Conservation (phyloP, 371 early-diverging fungal species). For the Apophysomyces ossiformis region DNA sequence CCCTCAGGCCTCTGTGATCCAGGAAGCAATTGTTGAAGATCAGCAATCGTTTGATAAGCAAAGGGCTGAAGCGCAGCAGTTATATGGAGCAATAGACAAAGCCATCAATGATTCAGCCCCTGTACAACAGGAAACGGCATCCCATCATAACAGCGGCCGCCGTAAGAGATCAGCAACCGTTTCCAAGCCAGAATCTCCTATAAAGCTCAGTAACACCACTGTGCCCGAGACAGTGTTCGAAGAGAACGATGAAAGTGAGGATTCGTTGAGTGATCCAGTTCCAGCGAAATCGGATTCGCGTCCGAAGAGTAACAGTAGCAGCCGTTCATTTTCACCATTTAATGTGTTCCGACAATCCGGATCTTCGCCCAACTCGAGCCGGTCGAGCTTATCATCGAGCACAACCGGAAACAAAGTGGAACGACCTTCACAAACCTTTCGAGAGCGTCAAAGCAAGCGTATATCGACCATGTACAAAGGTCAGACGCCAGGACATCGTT, state of each 20-base stretch:
- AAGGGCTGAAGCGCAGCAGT: too few relatives aligned
- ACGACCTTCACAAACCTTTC: conserved; percentile 29
- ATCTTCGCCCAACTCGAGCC: conserved; percentile 13
- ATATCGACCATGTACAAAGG: conserved; percentile 27
- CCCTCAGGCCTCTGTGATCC: neutral
- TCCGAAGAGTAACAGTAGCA: neutral
- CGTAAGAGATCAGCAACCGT: too few relatives aligned
- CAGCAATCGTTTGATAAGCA: too few relatives aligned
- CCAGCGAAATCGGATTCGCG: neutral
- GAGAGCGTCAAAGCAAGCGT: conserved; percentile 33
- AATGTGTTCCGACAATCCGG: conserved; percentile 10
- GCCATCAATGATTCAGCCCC: too few relatives aligned
- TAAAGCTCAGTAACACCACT: neutral
- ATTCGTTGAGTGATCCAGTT: neutral
- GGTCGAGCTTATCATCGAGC: conserved; percentile 1
- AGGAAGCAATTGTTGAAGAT: too few relatives aligned
- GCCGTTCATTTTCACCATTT: conserved; percentile 6
- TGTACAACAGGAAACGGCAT: too few relatives aligned
- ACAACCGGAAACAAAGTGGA: conserved; percentile 10
- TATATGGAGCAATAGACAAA: too few relatives aligned
- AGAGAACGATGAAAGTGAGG: neutral
- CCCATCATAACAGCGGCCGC: too few relatives aligned
- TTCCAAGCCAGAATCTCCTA: neutral
- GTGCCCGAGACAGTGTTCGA: neutral
- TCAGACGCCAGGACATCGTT: conserved; percentile 12